Conservation (phyloP, 805 yeast genomes). For the Yamadazyma sp. region DNA sequence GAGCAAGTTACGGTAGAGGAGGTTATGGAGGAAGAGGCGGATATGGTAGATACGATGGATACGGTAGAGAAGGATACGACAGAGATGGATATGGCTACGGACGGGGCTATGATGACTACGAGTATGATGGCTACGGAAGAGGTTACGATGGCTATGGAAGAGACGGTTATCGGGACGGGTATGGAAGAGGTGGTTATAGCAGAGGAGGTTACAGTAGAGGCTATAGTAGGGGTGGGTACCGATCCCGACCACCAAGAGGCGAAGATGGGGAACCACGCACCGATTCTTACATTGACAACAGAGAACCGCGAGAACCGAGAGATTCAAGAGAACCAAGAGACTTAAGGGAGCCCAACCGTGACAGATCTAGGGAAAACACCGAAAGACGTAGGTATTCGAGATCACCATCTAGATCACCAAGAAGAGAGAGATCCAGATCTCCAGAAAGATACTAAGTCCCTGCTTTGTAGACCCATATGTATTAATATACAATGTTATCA, state of each 20-base stretch:
- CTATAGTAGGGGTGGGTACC: constrained; percentile 16
- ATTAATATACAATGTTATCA: background rate
- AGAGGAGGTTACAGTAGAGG: constrained; percentile 20
- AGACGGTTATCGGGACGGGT: constrained; percentile 19
- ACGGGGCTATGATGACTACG: constrained; percentile 14
- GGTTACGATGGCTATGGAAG: constrained; percentile 19
- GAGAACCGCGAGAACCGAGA: constrained; percentile 12
- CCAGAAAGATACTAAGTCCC: constrained; percentile 28
- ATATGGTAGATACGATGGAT: constrained; percentile 16
- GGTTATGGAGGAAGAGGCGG: constrained; percentile 20
- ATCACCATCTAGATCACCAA: constrained; percentile 39
- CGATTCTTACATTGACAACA: constrained; percentile 7
- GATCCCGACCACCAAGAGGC: constrained; percentile 9
- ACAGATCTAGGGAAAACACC: background rate
- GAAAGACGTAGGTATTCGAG: constrained; percentile 26
- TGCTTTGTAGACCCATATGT: background rate
- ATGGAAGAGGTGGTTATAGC: constrained; percentile 16
- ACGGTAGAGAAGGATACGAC: constrained; percentile 12
- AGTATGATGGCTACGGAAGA: constrained; percentile 10
- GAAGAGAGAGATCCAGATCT: constrained; percentile 39
- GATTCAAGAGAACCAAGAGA: constrained; percentile 8
- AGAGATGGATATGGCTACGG: constrained; percentile 19
- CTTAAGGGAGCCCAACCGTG: constrained; percentile 6
- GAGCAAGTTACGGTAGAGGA: constrained; percentile 14
- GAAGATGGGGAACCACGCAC: constrained; percentile 11